Conservation (phyloP, 2,329 filamentous ascomycete species). For the Aspergillus pseudotamarii region DNA sequence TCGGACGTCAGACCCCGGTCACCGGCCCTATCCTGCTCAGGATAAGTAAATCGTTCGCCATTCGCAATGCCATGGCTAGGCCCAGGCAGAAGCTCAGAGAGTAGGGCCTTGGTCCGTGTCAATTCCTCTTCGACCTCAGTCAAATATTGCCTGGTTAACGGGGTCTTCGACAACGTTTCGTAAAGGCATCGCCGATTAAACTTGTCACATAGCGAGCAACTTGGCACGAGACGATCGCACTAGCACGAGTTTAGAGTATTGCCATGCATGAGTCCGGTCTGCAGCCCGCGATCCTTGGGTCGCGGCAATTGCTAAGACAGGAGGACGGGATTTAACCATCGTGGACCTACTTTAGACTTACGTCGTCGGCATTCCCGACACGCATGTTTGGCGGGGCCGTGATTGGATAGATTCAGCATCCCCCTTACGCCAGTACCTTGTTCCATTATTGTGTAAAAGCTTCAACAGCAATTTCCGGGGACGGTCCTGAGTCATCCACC, state of each 20-base stretch:
- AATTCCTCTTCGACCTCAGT: neutral
- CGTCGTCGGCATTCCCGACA: slow-evolving; percentile 43
- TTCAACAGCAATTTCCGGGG: neutral
- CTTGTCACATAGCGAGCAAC: neutral
- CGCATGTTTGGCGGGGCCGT: slow-evolving; percentile 23
- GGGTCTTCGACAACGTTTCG: neutral
- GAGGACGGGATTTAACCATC: slow-evolving; percentile 5
- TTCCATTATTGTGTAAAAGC: neutral
- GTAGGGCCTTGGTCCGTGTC: neutral
- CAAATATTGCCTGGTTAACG: neutral
- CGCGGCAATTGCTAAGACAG: neutral
- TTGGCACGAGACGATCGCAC: neutral
- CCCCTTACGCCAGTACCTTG: neutral
- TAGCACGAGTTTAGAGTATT: neutral
- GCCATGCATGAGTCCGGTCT: neutral
- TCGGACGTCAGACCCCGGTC: neutral
- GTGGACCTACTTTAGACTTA: slow-evolving; percentile 34
- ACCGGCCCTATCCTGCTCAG: too few species aligned
- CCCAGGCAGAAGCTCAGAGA: neutral
- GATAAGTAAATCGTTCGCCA: too few species aligned
- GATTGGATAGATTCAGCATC: neutral
- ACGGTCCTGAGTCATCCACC: too few species aligned
- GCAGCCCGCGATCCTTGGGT: too few species aligned
- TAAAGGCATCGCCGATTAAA: neutral
- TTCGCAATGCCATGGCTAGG: neutral